A percentile compares a stretch with the other conserved stretches of the same genome.
Conservation (phyloP, 257 asterid species). For the Forsythia suspensa region DNA sequence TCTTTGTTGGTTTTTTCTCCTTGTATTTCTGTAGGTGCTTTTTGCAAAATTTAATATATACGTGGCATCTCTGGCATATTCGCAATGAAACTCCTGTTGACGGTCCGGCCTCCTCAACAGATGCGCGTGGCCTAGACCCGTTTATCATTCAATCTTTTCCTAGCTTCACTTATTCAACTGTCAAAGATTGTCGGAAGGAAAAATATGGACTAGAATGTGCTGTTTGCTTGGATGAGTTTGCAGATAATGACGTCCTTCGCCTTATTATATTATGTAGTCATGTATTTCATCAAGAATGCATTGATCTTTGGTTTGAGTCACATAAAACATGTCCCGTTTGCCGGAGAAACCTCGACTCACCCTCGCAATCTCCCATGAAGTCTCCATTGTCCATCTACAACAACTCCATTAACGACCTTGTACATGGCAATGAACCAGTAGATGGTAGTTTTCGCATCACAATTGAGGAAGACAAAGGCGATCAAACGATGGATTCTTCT, state of each 20-base stretch:
- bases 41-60: constrained; percentile 51
- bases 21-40: constrained; percentile 72
- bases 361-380: constrained; percentile 37
- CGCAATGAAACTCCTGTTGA: constrained; percentile 36
- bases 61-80: constrained; percentile 50
- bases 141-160: constrained; percentile 61
- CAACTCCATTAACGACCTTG: not conserved
- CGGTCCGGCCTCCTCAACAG: constrained; percentile 20
- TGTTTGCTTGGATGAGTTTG: constrained; percentile 74
- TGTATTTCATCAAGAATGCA: constrained; percentile 84
- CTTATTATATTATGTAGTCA: constrained; percentile 70
- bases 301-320: constrained; percentile 85
- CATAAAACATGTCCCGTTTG: constrained; percentile 92
- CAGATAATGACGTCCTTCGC: constrained; percentile 56
- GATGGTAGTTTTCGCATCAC: constrained; percentile 44
- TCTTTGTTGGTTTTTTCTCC: constrained; percentile 69
- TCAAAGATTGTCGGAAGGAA: constrained; percentile 65
- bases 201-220: constrained; percentile 85
- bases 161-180: constrained; percentile 62
- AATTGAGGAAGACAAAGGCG: constrained; percentile 31
- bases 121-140: constrained; percentile 57
- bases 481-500: not conserved
- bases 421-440: constrained; percentile 20
- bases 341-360: constrained; percentile 50
- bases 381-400: constrained; percentile 15